A percentile compares a stretch with the other conserved stretches of the same genome.
Evolutionary conservation across 78 protist genomes (phyloP).

Genomic region (Dictyostelium citrinum): DNA sequence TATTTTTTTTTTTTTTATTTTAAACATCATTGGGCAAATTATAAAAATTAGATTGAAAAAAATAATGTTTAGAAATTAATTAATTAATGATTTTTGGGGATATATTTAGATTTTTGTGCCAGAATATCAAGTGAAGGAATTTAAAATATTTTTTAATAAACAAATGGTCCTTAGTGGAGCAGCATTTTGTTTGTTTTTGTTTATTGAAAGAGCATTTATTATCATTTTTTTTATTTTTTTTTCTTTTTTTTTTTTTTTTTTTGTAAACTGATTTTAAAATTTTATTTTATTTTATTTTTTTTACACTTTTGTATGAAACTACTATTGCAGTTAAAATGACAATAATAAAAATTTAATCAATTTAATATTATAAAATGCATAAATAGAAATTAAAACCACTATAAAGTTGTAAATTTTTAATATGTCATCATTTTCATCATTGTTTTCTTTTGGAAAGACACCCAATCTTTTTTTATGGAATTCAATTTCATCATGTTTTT

Average conservation of each 20-base stretch:
- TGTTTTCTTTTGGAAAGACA: background rate
- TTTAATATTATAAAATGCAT: no score
- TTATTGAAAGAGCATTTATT: no score
- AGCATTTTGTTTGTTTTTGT: no score
- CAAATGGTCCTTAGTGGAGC: background rate
- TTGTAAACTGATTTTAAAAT: background rate
- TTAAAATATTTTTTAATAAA: no score
- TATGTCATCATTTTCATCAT: background rate
- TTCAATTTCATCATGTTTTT: background rate
- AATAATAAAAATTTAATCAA: no score
- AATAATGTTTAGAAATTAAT: no score
- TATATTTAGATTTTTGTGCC: background rate
- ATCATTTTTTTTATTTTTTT: no score
- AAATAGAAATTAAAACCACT: background rate
- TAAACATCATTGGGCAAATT: background rate
- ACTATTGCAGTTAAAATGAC: background rate
- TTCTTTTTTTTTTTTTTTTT: no score
- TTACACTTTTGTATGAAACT: background rate
- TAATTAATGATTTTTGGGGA: background rate
- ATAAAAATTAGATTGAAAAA: no score
- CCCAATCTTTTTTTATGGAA: background rate
- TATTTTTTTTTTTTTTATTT: no score
- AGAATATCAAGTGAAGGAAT: background rate
- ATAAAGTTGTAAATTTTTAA: background rate
- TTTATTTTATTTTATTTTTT: no score